These are phyloP conservation scores for Pseudogymnoascus sp. DNA, from an alignment of 2,329 filamentous ascomycete genomes.

Conservation along the genomic window DNA sequence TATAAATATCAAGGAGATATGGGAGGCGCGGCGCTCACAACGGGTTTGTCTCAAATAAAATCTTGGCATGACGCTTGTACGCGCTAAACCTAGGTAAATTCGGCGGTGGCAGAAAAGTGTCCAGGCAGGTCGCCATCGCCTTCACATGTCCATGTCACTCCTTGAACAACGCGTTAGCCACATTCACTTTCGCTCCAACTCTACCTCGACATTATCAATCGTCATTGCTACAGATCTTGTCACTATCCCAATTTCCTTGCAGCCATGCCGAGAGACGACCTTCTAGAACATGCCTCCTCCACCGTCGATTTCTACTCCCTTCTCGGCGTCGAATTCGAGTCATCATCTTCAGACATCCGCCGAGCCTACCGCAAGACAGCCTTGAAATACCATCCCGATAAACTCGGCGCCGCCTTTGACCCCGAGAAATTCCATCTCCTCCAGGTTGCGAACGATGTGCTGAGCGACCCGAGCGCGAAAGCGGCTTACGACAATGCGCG, in stretches of 20 bases:
- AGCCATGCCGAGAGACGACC: conserved; percentile 26
- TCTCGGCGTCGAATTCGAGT: conserved; percentile 11
- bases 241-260: background rate
- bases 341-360: conserved; percentile 11
- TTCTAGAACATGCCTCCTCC: conserved; percentile 26
- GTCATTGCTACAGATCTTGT: background rate
- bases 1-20: no score
- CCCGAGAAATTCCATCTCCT: conserved; percentile 77
- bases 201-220: background rate
- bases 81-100: background rate
- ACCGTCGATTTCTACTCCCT: conserved; percentile 26
- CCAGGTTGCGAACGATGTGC: conserved; percentile 77
- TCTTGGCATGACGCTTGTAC: background rate
- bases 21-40: background rate
- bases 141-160: background rate
- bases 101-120: conserved; percentile 6
- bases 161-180: conserved; percentile 2
- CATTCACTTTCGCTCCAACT: background rate
- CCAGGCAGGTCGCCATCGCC: background rate
- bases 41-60: background rate
- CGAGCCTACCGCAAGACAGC: conserved; percentile 72
- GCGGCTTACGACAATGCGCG: conserved; percentile 71
- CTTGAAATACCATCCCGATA: conserved; percentile 91
- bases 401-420: conserved; percentile 67
- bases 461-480: conserved; percentile 62